Evolutionary conservation across 2,329 filamentous ascomycete species (phyloP).

Genomic region (Colletotrichum tanaceti): DNA sequence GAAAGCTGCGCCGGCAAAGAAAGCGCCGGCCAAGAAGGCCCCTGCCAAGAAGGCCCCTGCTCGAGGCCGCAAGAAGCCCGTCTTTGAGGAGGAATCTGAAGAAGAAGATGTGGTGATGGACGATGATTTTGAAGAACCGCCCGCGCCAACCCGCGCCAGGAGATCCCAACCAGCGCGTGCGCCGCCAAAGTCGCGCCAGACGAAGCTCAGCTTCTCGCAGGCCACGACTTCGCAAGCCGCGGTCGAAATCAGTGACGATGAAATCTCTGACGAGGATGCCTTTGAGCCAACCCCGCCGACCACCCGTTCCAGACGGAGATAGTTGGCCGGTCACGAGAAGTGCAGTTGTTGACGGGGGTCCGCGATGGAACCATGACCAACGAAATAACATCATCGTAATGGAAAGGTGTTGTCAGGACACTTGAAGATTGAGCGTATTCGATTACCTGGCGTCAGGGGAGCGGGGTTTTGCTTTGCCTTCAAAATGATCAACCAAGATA

Average conservation of each 20-base stretch:
- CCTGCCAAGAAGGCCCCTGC: constrained; percentile 50
- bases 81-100: constrained; percentile 52
- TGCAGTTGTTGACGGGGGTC: neutral
- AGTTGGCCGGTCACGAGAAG: neutral
- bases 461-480: constrained; percentile 20
- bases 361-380: neutral
- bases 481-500: constrained; percentile 19
- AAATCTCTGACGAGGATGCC: constrained; percentile 69
- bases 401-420: neutral
- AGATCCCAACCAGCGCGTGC: constrained; percentile 49
- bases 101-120: constrained; percentile 66
- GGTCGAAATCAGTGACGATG: constrained; percentile 73
- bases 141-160: constrained; percentile 29
- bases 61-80: constrained; percentile 56
- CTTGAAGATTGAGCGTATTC: neutral
- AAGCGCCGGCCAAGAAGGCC: constrained; percentile 59
- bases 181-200: constrained; percentile 56
- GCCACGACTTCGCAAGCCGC: constrained; percentile 58
- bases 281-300: constrained; percentile 65
- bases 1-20: constrained; percentile 52
- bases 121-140: constrained; percentile 59
- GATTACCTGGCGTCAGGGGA: constrained; percentile 10
- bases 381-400: neutral
- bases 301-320: constrained; percentile 41
- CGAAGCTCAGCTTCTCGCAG: constrained; percentile 63